Evolutionary conservation across 192 early-diverging fungal species (phyloP).

Genomic region (Linnemannia zychae): DNA sequence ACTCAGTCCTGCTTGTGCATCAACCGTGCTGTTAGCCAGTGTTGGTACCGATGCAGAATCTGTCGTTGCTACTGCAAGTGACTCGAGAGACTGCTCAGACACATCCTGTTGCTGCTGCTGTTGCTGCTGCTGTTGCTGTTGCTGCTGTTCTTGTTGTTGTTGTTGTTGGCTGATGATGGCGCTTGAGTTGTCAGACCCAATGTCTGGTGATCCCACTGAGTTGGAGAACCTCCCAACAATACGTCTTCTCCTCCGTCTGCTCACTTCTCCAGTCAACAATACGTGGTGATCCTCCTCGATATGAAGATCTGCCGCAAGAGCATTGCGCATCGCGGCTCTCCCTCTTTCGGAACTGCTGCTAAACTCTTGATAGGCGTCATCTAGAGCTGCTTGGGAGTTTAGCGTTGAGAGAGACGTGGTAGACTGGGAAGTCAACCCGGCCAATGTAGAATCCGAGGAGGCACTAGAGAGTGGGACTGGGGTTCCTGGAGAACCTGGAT

Average conservation of each 20-base stretch:
- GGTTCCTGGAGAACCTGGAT: slow-evolving; percentile 16
- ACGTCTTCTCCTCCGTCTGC: slow-evolving; percentile 36
- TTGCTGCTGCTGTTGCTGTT: not conserved
- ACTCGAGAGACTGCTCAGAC: not conserved
- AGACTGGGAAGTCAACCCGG: not conserved
- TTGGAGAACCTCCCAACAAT: slow-evolving; percentile 24
- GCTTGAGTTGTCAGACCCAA: slow-evolving; percentile 28
- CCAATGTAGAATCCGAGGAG: not conserved
- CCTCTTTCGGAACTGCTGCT: slow-evolving; percentile 26
- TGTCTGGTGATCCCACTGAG: slow-evolving; percentile 11
- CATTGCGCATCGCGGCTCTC: slow-evolving; percentile 42
- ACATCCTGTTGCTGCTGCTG: not conserved
- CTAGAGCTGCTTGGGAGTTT: not conserved
- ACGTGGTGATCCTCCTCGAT: slow-evolving; percentile 47
- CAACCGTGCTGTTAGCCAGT: not conserved
- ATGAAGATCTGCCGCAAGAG: slow-evolving; percentile 19
- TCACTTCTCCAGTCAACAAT: slow-evolving; percentile 44
- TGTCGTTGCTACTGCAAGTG: not conserved
- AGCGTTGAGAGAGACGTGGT: not conserved
- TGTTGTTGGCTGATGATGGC: slow-evolving; percentile 35
- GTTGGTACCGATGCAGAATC: not conserved
- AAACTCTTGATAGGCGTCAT: slow-evolving; percentile 43
- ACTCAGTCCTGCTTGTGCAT: not conserved
- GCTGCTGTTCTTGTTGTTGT: slow-evolving; percentile 9
- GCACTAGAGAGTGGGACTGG: not conserved